A percentile compares a stretch with the other conserved stretches of the same genome.
Evolutionary conservation across 2,329 filamentous ascomycete genomes (phyloP).

Genomic region (Ophiostoma triangulosporum): DNA sequence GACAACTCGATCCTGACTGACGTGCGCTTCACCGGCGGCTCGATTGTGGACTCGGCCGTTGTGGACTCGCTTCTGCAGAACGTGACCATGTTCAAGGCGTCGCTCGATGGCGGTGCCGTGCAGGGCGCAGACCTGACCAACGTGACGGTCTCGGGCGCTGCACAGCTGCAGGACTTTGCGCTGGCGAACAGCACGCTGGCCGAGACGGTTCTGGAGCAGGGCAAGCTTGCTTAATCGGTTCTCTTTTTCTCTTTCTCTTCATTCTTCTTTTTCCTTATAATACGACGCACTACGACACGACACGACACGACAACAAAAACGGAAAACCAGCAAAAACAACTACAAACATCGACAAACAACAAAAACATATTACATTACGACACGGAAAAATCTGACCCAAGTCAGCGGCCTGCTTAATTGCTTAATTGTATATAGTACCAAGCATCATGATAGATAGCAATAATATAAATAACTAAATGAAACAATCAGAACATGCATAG

Average conservation of each 20-base stretch:
- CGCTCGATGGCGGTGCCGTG: conserved; percentile 1
- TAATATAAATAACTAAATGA: not conserved
- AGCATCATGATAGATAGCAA: too few species aligned
- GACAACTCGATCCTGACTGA: conserved; percentile 5
- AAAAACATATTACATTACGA: not conserved
- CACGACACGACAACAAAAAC: not conserved
- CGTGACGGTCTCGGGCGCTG: conserved; percentile 21
- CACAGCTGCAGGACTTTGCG: conserved; percentile 42
- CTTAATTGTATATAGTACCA: too few species aligned
- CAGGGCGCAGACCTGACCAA: conserved; percentile 8
- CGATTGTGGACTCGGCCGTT: conserved; percentile 5
- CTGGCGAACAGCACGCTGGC: not conserved
- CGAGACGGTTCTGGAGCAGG: not conserved
- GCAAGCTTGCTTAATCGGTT: not conserved
- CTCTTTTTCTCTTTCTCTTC: not conserved
- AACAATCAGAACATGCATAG: too few species aligned
- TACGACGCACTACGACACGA: not conserved
- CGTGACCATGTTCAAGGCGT: conserved; percentile 5
- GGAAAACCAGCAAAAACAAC: not conserved
- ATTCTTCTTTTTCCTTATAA: not conserved
- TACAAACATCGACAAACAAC: not conserved
- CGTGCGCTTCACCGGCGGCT: conserved; percentile 13
- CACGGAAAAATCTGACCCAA: too few species aligned
- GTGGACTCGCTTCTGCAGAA: conserved; percentile 6
- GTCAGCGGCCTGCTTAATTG: too few species aligned